A percentile compares a stretch with the other conserved stretches of the same genome.
Conservation (phyloP, 352 stramenopile genomes). For the Elongisporangium undulatum region DNA sequence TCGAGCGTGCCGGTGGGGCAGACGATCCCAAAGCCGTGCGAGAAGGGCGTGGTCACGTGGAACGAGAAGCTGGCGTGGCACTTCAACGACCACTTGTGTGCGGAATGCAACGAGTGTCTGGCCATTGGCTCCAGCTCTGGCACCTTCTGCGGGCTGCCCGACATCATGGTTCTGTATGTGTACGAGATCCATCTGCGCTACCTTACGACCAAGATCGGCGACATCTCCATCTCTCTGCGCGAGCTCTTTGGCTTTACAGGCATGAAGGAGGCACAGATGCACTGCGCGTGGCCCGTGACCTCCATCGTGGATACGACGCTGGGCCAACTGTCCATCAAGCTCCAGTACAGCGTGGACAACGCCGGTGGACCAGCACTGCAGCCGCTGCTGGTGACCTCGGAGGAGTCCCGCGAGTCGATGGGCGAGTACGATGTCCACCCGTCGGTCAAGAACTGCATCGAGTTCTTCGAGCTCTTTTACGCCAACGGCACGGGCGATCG, state of each 20-base stretch:
- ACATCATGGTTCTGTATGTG: slow-evolving; percentile 79
- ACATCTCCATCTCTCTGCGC: slow-evolving; percentile 65
- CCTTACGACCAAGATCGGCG: slow-evolving; percentile 80
- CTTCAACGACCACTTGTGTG: slow-evolving; percentile 75
- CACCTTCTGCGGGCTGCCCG: slow-evolving; percentile 65
- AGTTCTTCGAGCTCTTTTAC: slow-evolving; percentile 73
- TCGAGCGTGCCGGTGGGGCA: slow-evolving; percentile 69
- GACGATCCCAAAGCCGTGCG: slow-evolving; percentile 57
- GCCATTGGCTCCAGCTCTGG: slow-evolving; percentile 50
- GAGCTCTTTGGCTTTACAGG: slow-evolving; percentile 72
- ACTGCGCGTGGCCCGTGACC: slow-evolving; percentile 69
- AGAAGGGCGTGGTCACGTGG: slow-evolving; percentile 68
- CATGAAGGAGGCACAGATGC: slow-evolving; percentile 52
- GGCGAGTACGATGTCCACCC: slow-evolving; percentile 65
- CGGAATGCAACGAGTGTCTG: slow-evolving; percentile 63
- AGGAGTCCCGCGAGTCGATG: slow-evolving; percentile 56
- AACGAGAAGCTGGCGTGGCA: slow-evolving; percentile 72
- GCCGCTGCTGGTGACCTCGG: slow-evolving; percentile 69
- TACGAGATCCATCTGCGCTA: slow-evolving; percentile 83
- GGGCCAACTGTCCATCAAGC: slow-evolving; percentile 59
- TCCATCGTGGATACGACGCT: slow-evolving; percentile 61
- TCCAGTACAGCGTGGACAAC: slow-evolving; percentile 63
- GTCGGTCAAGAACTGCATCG: slow-evolving; percentile 35
- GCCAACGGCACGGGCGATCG: slow-evolving; percentile 37
- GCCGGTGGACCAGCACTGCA: slow-evolving; percentile 32